Base-by-base conservation (phyloP, 257 asterid species). In the Capsicum chinense region DNA sequence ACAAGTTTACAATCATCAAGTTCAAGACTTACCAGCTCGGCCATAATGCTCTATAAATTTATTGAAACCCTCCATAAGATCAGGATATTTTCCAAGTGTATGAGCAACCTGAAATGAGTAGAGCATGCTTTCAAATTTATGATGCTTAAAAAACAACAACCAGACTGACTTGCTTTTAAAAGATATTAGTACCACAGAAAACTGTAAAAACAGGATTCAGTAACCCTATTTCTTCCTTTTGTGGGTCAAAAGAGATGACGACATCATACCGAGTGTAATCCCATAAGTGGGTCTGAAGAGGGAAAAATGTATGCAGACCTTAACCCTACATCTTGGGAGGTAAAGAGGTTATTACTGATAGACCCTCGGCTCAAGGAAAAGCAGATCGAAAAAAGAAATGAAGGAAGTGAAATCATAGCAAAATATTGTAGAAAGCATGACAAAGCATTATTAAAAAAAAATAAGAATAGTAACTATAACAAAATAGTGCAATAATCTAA, bases 31-130 rank as follows among this genome's bases (percentile, higher is more conserved):
- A 95, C 99, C 99, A 85, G 93, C 92, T 88, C 92, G 91, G 89
- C 93, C 98, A 83, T 97, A 93, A 79, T 91, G 97, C 90, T 93
- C 96, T 86, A 95, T 86, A 89, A 95, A 92, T 78, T 92, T 93
- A 79, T 88, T 90, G 91, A 95, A 95, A 79, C 96, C 95, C 83
- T 95, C 98, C 95, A 93, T 88, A 74, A 94, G 97, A 92, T 94
- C 98, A 56, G 98, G 96, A 92, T 91, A 90, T 74, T 93, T 95
- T 87, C 95, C 98, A 83, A 95, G 91, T 85, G 92, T 82, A 88
- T 92, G 95, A 86, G 88, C 91, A 88, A 94, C 94, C 98, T 95
- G 95, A 66, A 81, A 85, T 37, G 60, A 74, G 56, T 17, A 42
- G 68, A 58, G 64, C 50, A 78, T 15, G 33, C 58, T 42, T 47